These are phyloP conservation scores for Atkinsonella texensis DNA, from an alignment of 2,329 filamentous ascomycete genomes.

Conservation along the genomic window DNA sequence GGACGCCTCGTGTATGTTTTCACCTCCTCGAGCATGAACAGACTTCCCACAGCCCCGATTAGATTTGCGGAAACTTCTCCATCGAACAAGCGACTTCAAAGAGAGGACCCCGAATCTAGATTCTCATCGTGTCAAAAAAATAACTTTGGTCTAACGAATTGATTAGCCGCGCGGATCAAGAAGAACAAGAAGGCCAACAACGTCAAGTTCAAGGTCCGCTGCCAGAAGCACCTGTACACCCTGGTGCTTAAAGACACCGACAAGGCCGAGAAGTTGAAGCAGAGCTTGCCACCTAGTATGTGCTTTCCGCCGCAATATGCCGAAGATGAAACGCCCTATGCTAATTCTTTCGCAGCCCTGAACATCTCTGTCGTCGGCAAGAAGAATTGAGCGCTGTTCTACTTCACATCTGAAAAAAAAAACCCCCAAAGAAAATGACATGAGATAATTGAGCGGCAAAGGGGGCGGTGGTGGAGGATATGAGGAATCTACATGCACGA, in stretches of 20 bases:
- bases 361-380: conserved; percentile 42
- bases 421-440: conserved; percentile 13
- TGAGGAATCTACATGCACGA: conserved; percentile 28
- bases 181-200: conserved; percentile 81
- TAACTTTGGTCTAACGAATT: not conserved
- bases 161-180: conserved; percentile 78
- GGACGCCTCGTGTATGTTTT: conserved; percentile 92
- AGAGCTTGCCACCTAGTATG: conserved; percentile 94
- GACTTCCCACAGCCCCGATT: not conserved
- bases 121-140: no score
- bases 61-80: not conserved
- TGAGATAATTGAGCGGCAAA: conserved; percentile 5
- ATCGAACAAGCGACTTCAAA: not conserved
- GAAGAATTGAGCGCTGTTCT: conserved; percentile 30
- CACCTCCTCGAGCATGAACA: conserved; percentile 5
- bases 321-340: no score
- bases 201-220: conserved; percentile 99
- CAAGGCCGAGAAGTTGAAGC: conserved; percentile 99
- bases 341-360: conserved; percentile 25
- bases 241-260: conserved; percentile 96
- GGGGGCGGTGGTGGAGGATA: conserved; percentile 13
- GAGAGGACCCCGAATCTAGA: not conserved
- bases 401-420: not conserved
- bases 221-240: conserved; percentile 92
- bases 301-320: conserved; percentile 12